Evolutionary conservation across 805 yeast species (phyloP), one percentile per base, ranked within the genome.

Genomic region (Pichia exigua): DNA sequence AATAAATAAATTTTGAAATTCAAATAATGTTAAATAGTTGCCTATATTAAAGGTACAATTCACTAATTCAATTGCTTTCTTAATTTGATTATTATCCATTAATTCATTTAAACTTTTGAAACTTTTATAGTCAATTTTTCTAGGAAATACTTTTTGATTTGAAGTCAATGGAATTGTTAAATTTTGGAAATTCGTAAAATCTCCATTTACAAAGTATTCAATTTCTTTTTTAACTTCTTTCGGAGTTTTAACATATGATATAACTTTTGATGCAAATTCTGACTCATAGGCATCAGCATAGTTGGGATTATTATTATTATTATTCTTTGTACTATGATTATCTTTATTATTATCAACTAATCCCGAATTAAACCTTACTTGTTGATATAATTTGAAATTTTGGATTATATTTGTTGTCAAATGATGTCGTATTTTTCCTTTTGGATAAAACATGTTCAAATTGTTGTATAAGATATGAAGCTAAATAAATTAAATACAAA

Each of bases 1-100:
- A 9, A 58, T 41, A n/a, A 65, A 42, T n/a, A 63, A 45, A 26
- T 56, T 52, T 42, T 62, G 60, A 35, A 63, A 56, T 55, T 65
- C 68, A 3, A 28, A 27, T 2, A 62, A 60, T 2, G 62, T 57
- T 32, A 64, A 44, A 44, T 27, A 53, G 0, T 21, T 49, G 1
- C 55, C 59, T 3, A 43, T 15, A 3, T 40, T 20, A 21, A 46
- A 53, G 3, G 48, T 46, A 2, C 46, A 22, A 7, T 44, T 38
- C 8, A 62, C 53, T 3, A 54, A 13, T 8, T 42, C 38, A 39
- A 52, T 35, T 2, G 52, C 52, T 21, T 52, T 43, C 18, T 42
- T 49, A 11, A 54, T 26, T 22, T 49, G 32, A 4, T 49, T 54
- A 17, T 49, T 40, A 18, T 45, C 28, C 17, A 51, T 27, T 3